phyloP scores from a whole-genome alignment of 2,329 filamentous ascomycete genomes.

The Aureobasidium sp. region DNA sequence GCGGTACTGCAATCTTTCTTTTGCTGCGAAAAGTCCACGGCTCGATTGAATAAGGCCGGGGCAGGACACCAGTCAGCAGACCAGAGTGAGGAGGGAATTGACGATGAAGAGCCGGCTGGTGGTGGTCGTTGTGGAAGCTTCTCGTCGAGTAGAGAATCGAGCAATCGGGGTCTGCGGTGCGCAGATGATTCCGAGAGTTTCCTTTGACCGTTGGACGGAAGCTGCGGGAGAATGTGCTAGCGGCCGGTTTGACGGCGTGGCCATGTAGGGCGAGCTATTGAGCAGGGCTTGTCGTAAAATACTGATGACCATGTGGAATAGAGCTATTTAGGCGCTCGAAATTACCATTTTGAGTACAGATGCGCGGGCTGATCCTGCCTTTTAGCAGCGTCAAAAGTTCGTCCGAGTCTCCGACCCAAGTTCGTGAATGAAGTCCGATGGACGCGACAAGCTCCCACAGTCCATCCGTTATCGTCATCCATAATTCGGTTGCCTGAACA shows the following conservation, averaged over 20 bases:
- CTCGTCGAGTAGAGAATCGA: constrained; percentile 1
- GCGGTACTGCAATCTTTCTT: constrained; percentile 6
- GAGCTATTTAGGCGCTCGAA: not conserved
- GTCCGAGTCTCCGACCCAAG: constrained; percentile 9
- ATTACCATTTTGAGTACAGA: not conserved
- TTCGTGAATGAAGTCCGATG: not conserved
- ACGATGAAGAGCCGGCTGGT: constrained; percentile 2
- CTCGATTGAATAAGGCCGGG: not conserved
- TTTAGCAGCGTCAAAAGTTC: not conserved
- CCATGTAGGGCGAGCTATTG: not conserved
- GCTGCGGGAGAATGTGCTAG: constrained; percentile 6
- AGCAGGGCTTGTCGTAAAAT: not conserved
- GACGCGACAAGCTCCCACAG: constrained; percentile 10
- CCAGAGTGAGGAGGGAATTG: constrained; percentile 3
- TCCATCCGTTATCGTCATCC: constrained; percentile 5
- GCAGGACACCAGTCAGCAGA: constrained; percentile 7
- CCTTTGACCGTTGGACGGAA: constrained; percentile 2
- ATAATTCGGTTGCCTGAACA: constrained; percentile 13
- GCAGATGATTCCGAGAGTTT: constrained; percentile 5
- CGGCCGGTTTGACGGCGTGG: constrained; percentile 6
- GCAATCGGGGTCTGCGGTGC: not conserved
- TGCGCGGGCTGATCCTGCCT: not conserved
- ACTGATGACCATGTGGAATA: rapidly evolving
- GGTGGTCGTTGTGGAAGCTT: constrained; percentile 10
- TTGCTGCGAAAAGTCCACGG: not conserved